Conservation (phyloP, 352 stramenopile genomes). For the Pythium phragmitis region DNA sequence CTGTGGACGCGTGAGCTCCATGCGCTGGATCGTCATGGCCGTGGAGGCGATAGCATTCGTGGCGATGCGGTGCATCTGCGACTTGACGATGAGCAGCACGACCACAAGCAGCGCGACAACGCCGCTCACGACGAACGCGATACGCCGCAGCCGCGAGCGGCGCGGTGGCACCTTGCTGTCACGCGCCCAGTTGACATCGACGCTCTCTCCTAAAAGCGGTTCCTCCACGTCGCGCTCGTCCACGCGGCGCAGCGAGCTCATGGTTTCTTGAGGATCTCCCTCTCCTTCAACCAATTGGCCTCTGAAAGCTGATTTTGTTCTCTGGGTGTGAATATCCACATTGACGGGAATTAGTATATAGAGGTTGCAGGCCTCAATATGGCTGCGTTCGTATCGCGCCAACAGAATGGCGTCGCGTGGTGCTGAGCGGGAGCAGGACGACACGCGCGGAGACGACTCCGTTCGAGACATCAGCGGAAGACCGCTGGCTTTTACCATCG, state of each 20-base stretch:
- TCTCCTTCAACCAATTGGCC: slow-evolving; percentile 19
- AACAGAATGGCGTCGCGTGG: neutral
- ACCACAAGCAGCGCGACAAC: slow-evolving; percentile 28
- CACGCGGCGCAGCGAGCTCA: slow-evolving; percentile 14
- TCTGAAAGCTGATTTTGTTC: slow-evolving; percentile 15
- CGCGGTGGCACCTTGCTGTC: neutral
- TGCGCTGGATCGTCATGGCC: slow-evolving; percentile 51
- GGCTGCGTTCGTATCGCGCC: neutral
- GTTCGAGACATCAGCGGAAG: neutral
- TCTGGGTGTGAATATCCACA: neutral
- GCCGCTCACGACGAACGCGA: slow-evolving; percentile 8
- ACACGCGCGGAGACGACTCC: neutral
- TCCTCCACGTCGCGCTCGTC: slow-evolving; percentile 24
- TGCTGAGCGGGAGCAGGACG: neutral
- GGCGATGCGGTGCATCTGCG: slow-evolving; percentile 56
- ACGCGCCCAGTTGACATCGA: neutral
- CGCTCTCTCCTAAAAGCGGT: slow-evolving; percentile 11
- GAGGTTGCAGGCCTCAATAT: slow-evolving; percentile 10
- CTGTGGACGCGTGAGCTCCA: slow-evolving; percentile 54
- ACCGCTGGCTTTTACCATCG: slow-evolving; percentile 1
- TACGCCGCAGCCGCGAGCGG: slow-evolving; percentile 10
- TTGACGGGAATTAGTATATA: neutral
- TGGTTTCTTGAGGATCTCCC: neutral
- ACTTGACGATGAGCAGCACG: slow-evolving; percentile 40
- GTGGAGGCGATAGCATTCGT: slow-evolving; percentile 55